Evolutionary conservation across 768 basidiomycete genomes (phyloP), one percentile per base, ranked within the genome.

Genomic region (Rhizopogon vulgaris): DNA sequence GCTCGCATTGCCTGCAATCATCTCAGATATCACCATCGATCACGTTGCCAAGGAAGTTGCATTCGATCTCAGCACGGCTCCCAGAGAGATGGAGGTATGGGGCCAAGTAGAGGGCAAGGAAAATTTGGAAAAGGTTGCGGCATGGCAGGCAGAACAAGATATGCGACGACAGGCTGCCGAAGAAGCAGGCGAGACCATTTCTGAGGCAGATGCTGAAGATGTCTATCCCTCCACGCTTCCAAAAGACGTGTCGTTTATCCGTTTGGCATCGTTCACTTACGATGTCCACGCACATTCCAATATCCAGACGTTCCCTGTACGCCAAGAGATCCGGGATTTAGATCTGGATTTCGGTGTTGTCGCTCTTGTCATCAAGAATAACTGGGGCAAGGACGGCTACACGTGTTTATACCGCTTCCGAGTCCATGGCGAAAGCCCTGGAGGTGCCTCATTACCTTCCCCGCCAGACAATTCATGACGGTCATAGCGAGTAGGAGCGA

Each of bases 381-480:
- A 97, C 64, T 96, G 92, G 86, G 95, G 94, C 38, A 74, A 75
- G 67, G 74, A 77, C 6, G 83, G 86, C 52, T 90, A 79, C 64
- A 96, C 94, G 0, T 98, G 95, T 68, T 69, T 98, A 38, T 98
- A 93, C 69, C 82, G 90, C 40, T 72, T 92, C 70, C 79, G 90
- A 38, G 87, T 90, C 28, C 89, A 91, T 60, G 90, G 90, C 14
- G 71, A 79, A 58, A 72, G 65, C 51, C 60, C 83, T 48, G 76
- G 69, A 10, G 77, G 72, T 47, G 58, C 64, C 18, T 73, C 75
- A 4, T 57, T 66, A 38, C 73, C 75, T 6, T 65, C 63, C 48
- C 56, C 69, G 34, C 62, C 60, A 41, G 60, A 59, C 9, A 53
- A 58, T 25, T 52, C 63, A 7, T 61, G 52, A 64, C 38, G 25